Conservation (phyloP, 169 alveolate genomes). For the Hepatocystis sp. region DNA sequence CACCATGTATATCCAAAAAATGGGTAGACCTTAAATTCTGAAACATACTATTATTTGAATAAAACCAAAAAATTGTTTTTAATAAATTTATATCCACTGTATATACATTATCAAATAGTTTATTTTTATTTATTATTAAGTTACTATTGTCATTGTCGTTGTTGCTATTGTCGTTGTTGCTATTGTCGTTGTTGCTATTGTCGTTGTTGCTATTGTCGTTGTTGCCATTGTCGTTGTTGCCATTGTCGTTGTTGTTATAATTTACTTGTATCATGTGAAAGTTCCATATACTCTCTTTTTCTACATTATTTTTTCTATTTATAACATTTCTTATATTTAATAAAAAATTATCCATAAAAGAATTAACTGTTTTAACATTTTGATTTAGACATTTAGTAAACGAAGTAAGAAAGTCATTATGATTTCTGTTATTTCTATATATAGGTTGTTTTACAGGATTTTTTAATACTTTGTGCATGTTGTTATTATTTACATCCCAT, state of each 20-base stretch:
- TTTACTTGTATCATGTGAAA: constrained; percentile 22
- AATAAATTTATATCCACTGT: constrained; percentile 2
- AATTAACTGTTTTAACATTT: constrained; percentile 4
- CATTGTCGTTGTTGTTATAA: background rate
- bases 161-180: too few relatives aligned
- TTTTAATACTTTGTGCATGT: constrained; percentile 75
- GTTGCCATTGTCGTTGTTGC: too few relatives aligned
- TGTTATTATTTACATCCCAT: constrained; percentile 78
- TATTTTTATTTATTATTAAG: too few relatives aligned
- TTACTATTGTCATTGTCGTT: too few relatives aligned
- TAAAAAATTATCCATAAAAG: constrained; percentile 10
- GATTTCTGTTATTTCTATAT: constrained; percentile 80
- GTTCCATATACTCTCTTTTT: constrained; percentile 13
- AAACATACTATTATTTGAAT: constrained; percentile 1
- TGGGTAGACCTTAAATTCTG: constrained; percentile 49
- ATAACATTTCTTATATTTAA: constrained; percentile 13
- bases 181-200: too few relatives aligned
- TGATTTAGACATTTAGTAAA: constrained; percentile 25
- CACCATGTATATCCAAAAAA: constrained; percentile 35
- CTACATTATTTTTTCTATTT: constrained; percentile 10
- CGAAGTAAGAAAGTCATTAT: constrained; percentile 72
- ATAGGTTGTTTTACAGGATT: constrained; percentile 80
- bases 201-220: too few relatives aligned
- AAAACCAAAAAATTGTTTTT: constrained; percentile 11
- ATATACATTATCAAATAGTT: constrained; percentile 31